Conservation (phyloP, 768 basidiomycete genomes). For the Cyclocybe aegerita region DNA sequence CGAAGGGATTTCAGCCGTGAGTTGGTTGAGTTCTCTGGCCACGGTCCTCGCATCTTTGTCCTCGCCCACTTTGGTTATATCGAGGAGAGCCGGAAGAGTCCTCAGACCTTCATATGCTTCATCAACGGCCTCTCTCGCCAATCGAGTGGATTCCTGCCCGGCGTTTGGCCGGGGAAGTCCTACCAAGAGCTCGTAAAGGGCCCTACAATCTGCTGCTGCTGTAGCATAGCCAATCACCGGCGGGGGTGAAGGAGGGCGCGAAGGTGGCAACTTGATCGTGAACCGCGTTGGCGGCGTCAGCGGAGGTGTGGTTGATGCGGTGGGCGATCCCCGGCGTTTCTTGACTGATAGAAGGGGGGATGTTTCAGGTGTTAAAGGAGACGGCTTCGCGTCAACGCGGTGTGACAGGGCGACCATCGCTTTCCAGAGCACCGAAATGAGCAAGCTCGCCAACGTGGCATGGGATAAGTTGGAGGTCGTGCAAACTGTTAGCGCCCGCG, state of each 20-base stretch:
- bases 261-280: slow-evolving; percentile 64
- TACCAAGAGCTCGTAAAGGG: slow-evolving; percentile 59
- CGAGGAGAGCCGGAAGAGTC: slow-evolving; percentile 57
- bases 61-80: slow-evolving; percentile 33
- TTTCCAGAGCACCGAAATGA: slow-evolving; percentile 76
- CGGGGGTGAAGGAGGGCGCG: slow-evolving; percentile 68
- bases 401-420: slow-evolving; percentile 70
- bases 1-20: slow-evolving; percentile 69
- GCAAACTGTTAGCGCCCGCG: slow-evolving; percentile 55
- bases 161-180: slow-evolving; percentile 59
- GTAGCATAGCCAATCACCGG: slow-evolving; percentile 32
- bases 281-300: slow-evolving; percentile 61
- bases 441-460: slow-evolving; percentile 61
- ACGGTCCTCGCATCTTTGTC: slow-evolving; percentile 22
- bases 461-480: slow-evolving; percentile 56
- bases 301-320: slow-evolving; percentile 45
- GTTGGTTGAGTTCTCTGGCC: slow-evolving; percentile 44
- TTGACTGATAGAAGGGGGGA: slow-evolving; percentile 31
- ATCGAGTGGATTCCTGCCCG: slow-evolving; percentile 43
- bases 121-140: slow-evolving; percentile 80
- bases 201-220: slow-evolving; percentile 56
- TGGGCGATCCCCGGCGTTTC: slow-evolving; percentile 39
- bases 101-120: slow-evolving; percentile 71
- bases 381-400: slow-evolving; percentile 42
- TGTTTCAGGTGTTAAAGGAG: slow-evolving; percentile 38